Evolutionary conservation across 805 yeast species (phyloP), one percentile per base, ranked within the genome.

Genomic region (Kuraishia hungarica): DNA sequence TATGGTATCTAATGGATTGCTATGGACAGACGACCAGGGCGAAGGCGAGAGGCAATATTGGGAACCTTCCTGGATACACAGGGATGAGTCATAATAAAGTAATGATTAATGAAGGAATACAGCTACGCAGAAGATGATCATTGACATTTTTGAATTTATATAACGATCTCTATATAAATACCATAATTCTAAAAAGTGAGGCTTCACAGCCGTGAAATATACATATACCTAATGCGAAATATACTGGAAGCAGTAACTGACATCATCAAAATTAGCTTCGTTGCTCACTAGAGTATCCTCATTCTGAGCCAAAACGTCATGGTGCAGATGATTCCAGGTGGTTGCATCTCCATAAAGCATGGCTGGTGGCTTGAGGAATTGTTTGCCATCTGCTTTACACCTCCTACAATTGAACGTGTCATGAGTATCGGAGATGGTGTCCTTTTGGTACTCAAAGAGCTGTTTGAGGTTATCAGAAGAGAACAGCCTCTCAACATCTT

Each of bases 271-370:
- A 21, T 80, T 77, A 20, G 77, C 72, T 67, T 94, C 99, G 63
- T 87, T 90, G 59, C 82, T 79, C 57, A 94, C 72, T 53, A 94
- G 72, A 57, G 81, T 78, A 65, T 94, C 99, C 62, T 90, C 88
- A 21, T 92, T 88, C 35, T 72, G 70, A 26, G 68, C 72, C 64
- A 94, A 73, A 1, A 79, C 82, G 2, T 74, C 78, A 57, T 79
- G 88, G 57, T 84, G 80, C 56, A 89, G 76, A 72, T 94, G 99
- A 67, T 94, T 93, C 99, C 99, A 93, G 0, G 97, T 85, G 0
- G 97, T 94, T 0, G 98, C 89, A 70, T 94, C 99, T 59, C 99
- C 99, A 66, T 94, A 94, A 39, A 94, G 72, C 97, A 94, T 92
- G 0, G 96, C 96, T 0, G 84, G 81, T 0, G 97, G 79, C 60